These are phyloP conservation scores for Coemansia sp. DNA, from an alignment of 192 early-diverging fungal species.

Conservation along the genomic window DNA sequence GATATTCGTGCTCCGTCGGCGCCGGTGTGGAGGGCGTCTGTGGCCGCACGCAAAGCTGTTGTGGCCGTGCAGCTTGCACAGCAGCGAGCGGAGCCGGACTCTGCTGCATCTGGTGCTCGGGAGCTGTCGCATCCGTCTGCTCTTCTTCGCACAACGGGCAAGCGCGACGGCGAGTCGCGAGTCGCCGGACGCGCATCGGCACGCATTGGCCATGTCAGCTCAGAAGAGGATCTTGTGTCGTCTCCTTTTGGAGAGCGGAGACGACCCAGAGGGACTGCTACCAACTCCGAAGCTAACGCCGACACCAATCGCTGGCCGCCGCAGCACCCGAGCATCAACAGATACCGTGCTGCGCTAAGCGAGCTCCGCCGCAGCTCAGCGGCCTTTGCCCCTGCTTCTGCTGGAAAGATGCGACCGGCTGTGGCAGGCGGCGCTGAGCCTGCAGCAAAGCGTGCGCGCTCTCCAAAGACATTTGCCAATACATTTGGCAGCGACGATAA, in stretches of 20 bases:
- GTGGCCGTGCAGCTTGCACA: slow-evolving; percentile 25
- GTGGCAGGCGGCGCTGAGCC: background rate
- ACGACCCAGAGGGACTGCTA: background rate
- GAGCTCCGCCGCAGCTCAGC: slow-evolving; percentile 19
- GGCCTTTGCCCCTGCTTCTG: background rate
- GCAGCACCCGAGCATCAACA: slow-evolving; percentile 39
- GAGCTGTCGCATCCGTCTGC: background rate
- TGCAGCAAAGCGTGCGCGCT: background rate
- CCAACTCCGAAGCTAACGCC: background rate
- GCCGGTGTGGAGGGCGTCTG: slow-evolving; percentile 31
- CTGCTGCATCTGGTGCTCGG: background rate
- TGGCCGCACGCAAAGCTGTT: slow-evolving; percentile 16
- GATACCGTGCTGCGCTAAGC: slow-evolving; percentile 27
- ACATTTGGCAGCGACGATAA: background rate
- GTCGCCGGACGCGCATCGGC: slow-evolving; percentile 1
- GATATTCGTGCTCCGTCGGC: slow-evolving; percentile 21
- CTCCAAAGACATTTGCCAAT: background rate
- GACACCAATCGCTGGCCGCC: slow-evolving; percentile 26
- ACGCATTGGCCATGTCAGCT: slow-evolving; percentile 4
- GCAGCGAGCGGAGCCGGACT: background rate
- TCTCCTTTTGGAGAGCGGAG: background rate
- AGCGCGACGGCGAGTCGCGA: slow-evolving; percentile 6
- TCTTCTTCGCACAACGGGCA: slow-evolving; percentile 7
- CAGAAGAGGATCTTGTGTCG: slow-evolving; percentile 11
- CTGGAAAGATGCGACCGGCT: background rate